phyloP scores from a whole-genome alignment of 768 basidiomycete genomes.

The Boletellus ananas region DNA sequence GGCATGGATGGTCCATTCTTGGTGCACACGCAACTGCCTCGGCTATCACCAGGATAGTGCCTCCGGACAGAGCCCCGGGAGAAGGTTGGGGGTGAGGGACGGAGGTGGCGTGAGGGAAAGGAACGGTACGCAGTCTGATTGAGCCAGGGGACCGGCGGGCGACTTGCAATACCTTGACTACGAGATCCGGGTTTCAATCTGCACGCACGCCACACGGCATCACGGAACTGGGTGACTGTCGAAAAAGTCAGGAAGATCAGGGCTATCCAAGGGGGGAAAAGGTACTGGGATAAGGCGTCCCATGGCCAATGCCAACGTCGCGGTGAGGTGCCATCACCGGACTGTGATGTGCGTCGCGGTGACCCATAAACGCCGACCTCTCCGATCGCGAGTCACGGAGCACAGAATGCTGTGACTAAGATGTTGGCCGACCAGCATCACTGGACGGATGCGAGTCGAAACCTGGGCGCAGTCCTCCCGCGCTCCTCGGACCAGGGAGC shows the following conservation, averaged over 20 bases:
- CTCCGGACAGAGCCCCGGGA: constrained; percentile 1
- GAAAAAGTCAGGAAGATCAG: not conserved
- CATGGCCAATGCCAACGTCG: not conserved
- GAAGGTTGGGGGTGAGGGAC: constrained; percentile 1
- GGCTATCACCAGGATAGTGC: not conserved
- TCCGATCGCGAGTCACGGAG: not conserved
- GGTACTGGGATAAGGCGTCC: not conserved
- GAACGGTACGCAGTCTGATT: not conserved
- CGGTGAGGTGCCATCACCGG: not conserved
- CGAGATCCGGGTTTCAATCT: constrained; percentile 4
- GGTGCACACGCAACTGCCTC: not conserved
- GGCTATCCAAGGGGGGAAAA: not conserved
- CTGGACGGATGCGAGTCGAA: not conserved
- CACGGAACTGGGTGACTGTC: not conserved
- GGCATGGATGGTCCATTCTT: not conserved
- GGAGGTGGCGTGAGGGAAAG: constrained; percentile 11
- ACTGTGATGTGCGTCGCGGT: not conserved
- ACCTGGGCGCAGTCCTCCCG: not conserved
- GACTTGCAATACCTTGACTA: constrained; percentile 17
- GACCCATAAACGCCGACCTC: not conserved
- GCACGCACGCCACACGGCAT: not conserved
- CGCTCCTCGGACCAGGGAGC: too few relatives aligned
- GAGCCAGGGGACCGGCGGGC: not conserved
- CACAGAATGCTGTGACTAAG: constrained; percentile 2
- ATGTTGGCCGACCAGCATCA: not conserved